phyloP scores from a whole-genome alignment of 768 basidiomycete species.

The Clitopilus passeckerianus region DNA sequence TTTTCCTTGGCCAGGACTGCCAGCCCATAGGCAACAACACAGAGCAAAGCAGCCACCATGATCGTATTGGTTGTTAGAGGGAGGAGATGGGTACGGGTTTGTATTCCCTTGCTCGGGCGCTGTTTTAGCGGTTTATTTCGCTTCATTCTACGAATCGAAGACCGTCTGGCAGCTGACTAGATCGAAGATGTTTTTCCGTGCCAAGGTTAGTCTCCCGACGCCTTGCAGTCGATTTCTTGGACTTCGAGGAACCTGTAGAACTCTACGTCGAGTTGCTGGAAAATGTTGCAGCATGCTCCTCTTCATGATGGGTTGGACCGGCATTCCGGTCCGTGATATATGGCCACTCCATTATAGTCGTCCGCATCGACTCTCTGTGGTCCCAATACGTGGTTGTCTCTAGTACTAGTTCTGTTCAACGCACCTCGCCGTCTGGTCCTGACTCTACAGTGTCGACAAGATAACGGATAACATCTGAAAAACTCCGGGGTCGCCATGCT shows the following conservation, averaged over 20 bases:
- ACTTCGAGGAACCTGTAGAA: no score
- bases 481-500: not conserved
- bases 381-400: no score
- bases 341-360: no score
- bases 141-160: not conserved
- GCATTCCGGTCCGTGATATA: no score
- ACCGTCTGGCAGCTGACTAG: not conserved
- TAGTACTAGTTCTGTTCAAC: no score
- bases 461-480: not conserved
- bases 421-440: no score
- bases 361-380: no score
- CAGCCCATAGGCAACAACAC: conserved; percentile 3
- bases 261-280: no score
- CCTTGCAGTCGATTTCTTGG: not conserved
- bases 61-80: not conserved
- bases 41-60: not conserved
- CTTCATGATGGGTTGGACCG: no score
- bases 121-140: not conserved
- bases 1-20: conserved; percentile 1
- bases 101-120: not conserved
- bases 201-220: not conserved
- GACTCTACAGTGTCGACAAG: not conserved
- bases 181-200: not conserved
- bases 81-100: not conserved
- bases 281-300: no score